These are phyloP conservation scores for Populus hybrid DNA, from an alignment of 441 rosid species.

Conservation along the genomic window DNA sequence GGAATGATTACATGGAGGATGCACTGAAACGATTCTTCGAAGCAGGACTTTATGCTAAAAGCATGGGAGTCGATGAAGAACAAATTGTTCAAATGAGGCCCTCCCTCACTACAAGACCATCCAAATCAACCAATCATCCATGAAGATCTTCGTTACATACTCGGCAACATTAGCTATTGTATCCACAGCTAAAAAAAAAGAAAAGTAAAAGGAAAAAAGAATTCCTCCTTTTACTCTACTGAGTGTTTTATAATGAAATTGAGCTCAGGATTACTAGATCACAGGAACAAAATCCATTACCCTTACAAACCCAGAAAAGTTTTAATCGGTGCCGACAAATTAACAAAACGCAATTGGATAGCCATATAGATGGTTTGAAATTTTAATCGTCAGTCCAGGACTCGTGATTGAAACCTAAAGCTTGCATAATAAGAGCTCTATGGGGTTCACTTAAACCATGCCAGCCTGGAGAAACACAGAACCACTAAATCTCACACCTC, in stretches of 20 bases:
- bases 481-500: not conserved
- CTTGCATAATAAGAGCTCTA: not conserved
- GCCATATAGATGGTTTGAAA: not conserved
- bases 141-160: not conserved
- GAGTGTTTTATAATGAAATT: not conserved
- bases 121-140: slow-evolving; percentile 25
- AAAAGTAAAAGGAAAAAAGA: not conserved
- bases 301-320: not conserved
- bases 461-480: not conserved
- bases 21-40: slow-evolving; percentile 68
- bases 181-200: not conserved
- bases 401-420: not conserved
- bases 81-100: slow-evolving; percentile 79
- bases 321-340: not conserved
- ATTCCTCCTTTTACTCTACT: not conserved
- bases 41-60: slow-evolving; percentile 53
- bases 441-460: not conserved
- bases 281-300: not conserved
- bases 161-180: not conserved
- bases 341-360: not conserved
- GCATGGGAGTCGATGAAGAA: slow-evolving; percentile 71
- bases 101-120: slow-evolving; percentile 66
- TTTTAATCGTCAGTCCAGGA: not conserved
- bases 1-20: slow-evolving; percentile 70
- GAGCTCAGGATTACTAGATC: not conserved